These are phyloP conservation scores for Skeletonema marinoi DNA, from an alignment of 108 stramenopile species.

Conservation along the genomic window DNA sequence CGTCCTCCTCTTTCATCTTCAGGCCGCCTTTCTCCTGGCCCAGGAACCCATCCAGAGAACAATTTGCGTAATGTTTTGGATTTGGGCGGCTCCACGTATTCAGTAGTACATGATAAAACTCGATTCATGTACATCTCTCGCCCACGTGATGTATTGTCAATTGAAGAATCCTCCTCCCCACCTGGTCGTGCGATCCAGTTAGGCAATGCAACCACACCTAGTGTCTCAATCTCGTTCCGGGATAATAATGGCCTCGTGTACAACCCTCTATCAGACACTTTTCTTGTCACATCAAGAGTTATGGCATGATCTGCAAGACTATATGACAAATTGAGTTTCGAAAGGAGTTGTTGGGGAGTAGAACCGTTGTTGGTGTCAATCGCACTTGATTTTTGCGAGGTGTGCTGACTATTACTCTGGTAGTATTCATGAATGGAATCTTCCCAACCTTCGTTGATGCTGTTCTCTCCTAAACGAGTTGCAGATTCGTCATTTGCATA, in stretches of 20 bases:
- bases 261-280: conserved; percentile 13
- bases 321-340: conserved; percentile 16
- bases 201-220: conserved; percentile 42
- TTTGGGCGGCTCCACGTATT: conserved; percentile 48
- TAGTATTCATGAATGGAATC: conserved; percentile 31
- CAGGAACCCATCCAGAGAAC: conserved; percentile 51
- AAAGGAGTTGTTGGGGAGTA: not conserved
- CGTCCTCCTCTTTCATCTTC: conserved; percentile 6
- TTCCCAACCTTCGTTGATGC: conserved; percentile 2
- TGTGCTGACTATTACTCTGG: not conserved
- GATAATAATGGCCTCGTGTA: conserved; percentile 42
- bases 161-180: not conserved
- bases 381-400: not conserved
- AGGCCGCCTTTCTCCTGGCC: conserved; percentile 36
- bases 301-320: conserved; percentile 42
- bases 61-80: conserved; percentile 29
- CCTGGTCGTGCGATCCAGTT: conserved; percentile 26
- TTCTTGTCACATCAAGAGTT: conserved; percentile 24
- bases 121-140: conserved; percentile 28
- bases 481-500: not conserved
- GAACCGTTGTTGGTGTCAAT: not conserved
- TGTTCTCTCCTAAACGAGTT: not conserved
- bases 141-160: conserved; percentile 12
- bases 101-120: conserved; percentile 20
- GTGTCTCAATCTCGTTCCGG: conserved; percentile 33